These are phyloP conservation scores for Trametes elegans DNA, from an alignment of 768 basidiomycete species.

Conservation along the genomic window DNA sequence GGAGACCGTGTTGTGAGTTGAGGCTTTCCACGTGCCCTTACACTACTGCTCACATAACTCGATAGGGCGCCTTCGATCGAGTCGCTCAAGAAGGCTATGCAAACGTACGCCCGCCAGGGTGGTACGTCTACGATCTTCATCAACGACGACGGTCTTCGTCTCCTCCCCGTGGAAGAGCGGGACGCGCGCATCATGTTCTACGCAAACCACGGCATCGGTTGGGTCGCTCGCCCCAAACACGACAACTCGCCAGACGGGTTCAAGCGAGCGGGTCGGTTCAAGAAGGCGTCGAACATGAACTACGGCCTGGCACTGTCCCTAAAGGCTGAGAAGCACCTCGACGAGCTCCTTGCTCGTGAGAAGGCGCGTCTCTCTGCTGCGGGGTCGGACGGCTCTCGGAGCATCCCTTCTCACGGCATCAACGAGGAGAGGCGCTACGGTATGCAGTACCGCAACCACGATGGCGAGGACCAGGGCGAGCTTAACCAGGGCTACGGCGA, in stretches of 20 bases:
- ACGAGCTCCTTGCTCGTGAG: constrained; percentile 26
- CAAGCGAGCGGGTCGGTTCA: constrained; percentile 50
- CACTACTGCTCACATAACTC: neutral
- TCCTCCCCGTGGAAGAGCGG: constrained; percentile 43
- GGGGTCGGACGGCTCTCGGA: constrained; percentile 27
- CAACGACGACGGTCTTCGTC: constrained; percentile 61
- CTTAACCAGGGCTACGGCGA: constrained; percentile 29
- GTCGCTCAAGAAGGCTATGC: constrained; percentile 58
- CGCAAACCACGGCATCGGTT: constrained; percentile 55
- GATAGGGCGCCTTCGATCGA: constrained; percentile 45
- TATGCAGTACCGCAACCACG: constrained; percentile 62
- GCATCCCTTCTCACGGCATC: constrained; percentile 19
- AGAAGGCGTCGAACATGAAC: constrained; percentile 53
- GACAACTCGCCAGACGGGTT: constrained; percentile 40
- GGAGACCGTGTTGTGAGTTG: constrained; percentile 48
- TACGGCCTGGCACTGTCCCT: constrained; percentile 36
- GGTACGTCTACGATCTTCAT: constrained; percentile 57
- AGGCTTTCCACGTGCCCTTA: too few relatives aligned
- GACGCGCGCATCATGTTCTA: constrained; percentile 51
- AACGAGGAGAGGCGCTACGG: constrained; percentile 49
- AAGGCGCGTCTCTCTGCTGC: constrained; percentile 13
- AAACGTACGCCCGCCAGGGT: constrained; percentile 65
- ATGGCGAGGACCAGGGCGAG: constrained; percentile 54
- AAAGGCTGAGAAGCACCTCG: constrained; percentile 36
- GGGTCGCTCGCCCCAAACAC: constrained; percentile 58